A percentile compares a stretch with the other conserved stretches of the same genome.
Evolutionary conservation across 2,329 filamentous ascomycete species (phyloP).

Genomic region (Ascomycota sp.): DNA sequence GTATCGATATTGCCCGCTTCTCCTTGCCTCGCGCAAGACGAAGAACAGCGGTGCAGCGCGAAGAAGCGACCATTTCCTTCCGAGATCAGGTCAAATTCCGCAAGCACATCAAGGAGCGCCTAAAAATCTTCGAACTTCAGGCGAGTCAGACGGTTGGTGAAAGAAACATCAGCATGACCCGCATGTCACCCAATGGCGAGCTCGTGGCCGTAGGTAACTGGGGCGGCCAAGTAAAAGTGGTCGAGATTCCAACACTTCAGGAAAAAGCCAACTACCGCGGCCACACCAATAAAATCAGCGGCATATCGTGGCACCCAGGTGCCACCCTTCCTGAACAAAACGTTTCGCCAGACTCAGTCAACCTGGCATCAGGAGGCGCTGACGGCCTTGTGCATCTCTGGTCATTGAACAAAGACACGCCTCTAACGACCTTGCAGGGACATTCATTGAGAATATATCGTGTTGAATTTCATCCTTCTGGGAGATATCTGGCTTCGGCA

Average conservation of each 20-base stretch:
- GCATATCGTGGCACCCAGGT: slow-evolving; percentile 75
- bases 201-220: slow-evolving; percentile 80
- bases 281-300: slow-evolving; percentile 76
- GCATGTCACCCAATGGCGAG: slow-evolving; percentile 72
- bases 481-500: slow-evolving; percentile 73
- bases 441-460: slow-evolving; percentile 77
- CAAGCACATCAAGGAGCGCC: slow-evolving; percentile 65
- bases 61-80: slow-evolving; percentile 65
- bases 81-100: slow-evolving; percentile 84
- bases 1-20: slow-evolving; percentile 61
- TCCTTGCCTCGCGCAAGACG: slow-evolving; percentile 67
- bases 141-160: slow-evolving; percentile 87
- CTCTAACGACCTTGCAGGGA: slow-evolving; percentile 60
- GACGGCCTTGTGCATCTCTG: slow-evolving; percentile 79
- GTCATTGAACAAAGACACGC: slow-evolving; percentile 73
- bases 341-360: slow-evolving; percentile 54
- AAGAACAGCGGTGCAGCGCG: slow-evolving; percentile 55
- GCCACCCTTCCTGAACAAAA: slow-evolving; percentile 52
- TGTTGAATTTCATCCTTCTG: slow-evolving; percentile 86
- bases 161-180: slow-evolving; percentile 73
- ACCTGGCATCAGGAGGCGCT: slow-evolving; percentile 76
- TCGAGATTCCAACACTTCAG: slow-evolving; percentile 66
- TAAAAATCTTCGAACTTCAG: slow-evolving; percentile 73
- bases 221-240: slow-evolving; percentile 72
- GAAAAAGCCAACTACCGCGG: slow-evolving; percentile 58